Evolutionary conservation across 352 stramenopile species (phyloP), one percentile per base, ranked within the genome.

Genomic region (Phytophthora melonis): DNA sequence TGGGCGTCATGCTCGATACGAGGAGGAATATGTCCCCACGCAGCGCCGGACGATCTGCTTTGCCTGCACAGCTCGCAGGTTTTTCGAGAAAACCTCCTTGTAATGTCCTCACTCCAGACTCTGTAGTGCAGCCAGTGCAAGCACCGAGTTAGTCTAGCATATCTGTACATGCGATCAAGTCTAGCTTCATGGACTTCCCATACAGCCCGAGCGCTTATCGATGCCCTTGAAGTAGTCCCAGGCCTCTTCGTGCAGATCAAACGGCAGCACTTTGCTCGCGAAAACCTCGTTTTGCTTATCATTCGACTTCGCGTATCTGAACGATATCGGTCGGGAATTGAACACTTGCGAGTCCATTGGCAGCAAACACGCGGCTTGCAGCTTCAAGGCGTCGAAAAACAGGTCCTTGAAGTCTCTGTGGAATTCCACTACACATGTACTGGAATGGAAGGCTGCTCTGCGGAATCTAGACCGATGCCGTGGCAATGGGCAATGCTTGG

Each of bases 381-480:
- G 54, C 39, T 11, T 80, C 64, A 32, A 80, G 34, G 9, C 64
- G 64, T 16, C 43, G 55, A 13, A 76, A 68, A 76, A 68, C 16
- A 80, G 56, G 19, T 61, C 69, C 16, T 74, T 61, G 43, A 80
- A 78, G 13, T 78, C n/a, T n/a, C n/a, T n/a, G n/a, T n/a, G n/a
- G n/a, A n/a, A n/a, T n/a, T n/a, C n/a, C n/a, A n/a, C n/a, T n/a
- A n/a, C n/a, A n/a, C n/a, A n/a, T n/a, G n/a, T n/a, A n/a, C n/a
- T n/a, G n/a, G n/a, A n/a, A n/a, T n/a, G n/a, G n/a, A n/a, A n/a
- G 18, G 30, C 8, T 36, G 32, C 10, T 53, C 19, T 16, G 18
- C 5, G 55, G 19, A 4, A 18, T 56, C 25, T 34, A 34, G 23
- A 53, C 16, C 11, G 23, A 45, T 16, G 8, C 11, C 13, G 11